phyloP scores from a whole-genome alignment of 2,329 filamentous ascomycete genomes.

The Pezicula radicicola region DNA sequence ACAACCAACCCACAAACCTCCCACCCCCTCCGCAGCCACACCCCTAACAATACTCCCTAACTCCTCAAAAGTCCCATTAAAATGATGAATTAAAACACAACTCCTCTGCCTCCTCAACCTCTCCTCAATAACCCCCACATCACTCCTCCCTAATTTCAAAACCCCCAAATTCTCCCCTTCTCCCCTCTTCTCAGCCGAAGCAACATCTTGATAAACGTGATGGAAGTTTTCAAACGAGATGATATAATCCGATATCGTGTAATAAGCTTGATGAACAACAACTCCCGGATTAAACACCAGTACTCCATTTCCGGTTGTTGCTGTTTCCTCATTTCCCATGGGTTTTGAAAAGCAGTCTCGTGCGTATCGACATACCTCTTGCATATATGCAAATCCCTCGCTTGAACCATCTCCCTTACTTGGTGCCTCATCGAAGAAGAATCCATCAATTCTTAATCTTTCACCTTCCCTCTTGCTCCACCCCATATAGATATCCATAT shows the following conservation, averaged over 20 bases:
- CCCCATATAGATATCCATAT: slow-evolving; percentile 31
- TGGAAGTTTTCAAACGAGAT: background rate
- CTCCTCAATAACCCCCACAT: background rate
- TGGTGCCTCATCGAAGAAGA: slow-evolving; percentile 14
- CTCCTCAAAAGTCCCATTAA: background rate
- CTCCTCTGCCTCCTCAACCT: background rate
- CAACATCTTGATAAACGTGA: background rate
- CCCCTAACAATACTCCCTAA: background rate
- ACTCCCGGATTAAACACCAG: background rate
- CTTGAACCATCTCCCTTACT: background rate
- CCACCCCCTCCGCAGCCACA: background rate
- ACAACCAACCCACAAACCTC: background rate
- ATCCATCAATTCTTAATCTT: slow-evolving; percentile 3
- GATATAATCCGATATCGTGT: background rate
- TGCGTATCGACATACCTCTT: background rate
- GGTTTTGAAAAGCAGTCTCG: background rate
- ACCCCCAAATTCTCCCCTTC: too few relatives aligned
- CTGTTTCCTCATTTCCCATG: too few relatives aligned
- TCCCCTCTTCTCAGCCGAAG: too few relatives aligned
- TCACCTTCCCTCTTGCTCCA: slow-evolving; percentile 19
- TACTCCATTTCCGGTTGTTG: too few relatives aligned
- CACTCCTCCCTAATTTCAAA: background rate
- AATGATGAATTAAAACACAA: background rate
- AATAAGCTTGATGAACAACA: background rate
- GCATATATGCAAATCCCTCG: background rate